phyloP scores from a whole-genome alignment of 108 stramenopile species.

The Bacterosira constricta region DNA sequence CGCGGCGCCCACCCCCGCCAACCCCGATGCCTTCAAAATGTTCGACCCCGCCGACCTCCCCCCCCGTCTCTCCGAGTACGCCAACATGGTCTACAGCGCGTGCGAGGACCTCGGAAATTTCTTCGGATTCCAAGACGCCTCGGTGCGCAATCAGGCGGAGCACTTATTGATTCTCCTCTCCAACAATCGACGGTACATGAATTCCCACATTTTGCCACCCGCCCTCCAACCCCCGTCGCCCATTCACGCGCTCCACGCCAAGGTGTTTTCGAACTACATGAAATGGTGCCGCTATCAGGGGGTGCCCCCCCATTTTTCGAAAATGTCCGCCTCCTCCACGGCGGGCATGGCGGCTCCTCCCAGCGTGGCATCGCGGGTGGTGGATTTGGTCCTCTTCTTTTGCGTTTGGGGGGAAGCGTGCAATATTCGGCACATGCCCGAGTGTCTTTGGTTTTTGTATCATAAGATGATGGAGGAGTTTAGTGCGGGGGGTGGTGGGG shows the following conservation, averaged over 20 bases:
- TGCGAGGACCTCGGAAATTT: constrained; percentile 94
- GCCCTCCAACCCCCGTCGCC: constrained; percentile 86
- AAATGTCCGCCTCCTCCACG: constrained; percentile 59
- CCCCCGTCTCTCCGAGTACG: constrained; percentile 88
- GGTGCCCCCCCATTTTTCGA: constrained; percentile 87
- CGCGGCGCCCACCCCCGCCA: constrained; percentile 26
- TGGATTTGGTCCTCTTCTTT: constrained; percentile 94
- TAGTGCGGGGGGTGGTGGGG: constrained; percentile 51
- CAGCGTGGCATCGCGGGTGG: constrained; percentile 80
- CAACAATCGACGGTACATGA: constrained; percentile 97
- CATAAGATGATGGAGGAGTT: constrained; percentile 98
- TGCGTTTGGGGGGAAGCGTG: constrained; percentile 98
- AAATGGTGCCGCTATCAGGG: constrained; percentile 95
- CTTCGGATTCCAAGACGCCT: constrained; percentile 91
- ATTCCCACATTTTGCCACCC: constrained; percentile 77
- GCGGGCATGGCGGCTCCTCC: constrained; percentile 82
- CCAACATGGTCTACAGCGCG: constrained; percentile 92
- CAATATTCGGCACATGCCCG: constrained; percentile 98
- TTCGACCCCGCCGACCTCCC: constrained; percentile 92
- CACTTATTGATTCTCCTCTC: constrained; percentile 91
- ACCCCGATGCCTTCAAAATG: constrained; percentile 79
- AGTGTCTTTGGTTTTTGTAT: constrained; percentile 97
- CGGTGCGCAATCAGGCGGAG: constrained; percentile 96
- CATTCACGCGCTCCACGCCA: constrained; percentile 91
- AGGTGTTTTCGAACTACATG: constrained; percentile 97